These are phyloP conservation scores for Aleurites moluccanus DNA, from an alignment of 441 rosid genomes.

Conservation along the genomic window DNA sequence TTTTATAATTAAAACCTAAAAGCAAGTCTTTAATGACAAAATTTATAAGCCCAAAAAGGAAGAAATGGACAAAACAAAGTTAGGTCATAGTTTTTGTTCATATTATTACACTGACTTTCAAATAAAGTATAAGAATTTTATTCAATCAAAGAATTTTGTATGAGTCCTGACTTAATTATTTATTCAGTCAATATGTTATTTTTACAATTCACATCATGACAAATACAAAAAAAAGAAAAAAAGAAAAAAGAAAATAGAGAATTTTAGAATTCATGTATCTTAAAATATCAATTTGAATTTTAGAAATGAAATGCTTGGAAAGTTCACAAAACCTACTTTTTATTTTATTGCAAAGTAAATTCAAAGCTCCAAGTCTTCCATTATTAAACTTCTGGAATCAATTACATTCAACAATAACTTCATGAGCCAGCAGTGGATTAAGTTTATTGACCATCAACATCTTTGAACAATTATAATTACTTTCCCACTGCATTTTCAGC, in stretches of 20 bases:
- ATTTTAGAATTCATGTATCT: no score
- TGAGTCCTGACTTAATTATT: neutral
- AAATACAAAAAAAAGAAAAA: neutral
- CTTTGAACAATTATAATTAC: no score
- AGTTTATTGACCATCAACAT: constrained; percentile 9
- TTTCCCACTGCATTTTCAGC: neutral
- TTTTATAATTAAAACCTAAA: no score
- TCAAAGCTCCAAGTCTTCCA: neutral
- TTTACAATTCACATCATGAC: neutral
- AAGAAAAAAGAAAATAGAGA: neutral
- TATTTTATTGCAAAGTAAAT: no score
- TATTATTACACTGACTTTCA: neutral
- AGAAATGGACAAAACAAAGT: no score
- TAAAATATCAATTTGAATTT: no score
- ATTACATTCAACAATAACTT: neutral
- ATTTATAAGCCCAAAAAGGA: no score
- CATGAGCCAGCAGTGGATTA: neutral
- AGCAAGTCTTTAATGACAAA: no score
- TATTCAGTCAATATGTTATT: neutral
- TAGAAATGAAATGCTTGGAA: no score
- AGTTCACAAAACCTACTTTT: no score
- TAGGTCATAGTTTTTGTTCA: neutral
- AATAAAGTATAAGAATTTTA: neutral
- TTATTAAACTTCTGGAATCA: neutral
- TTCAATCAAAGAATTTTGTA: neutral